Conservation (phyloP, 2,329 filamentous ascomycete species). For the Arthroderma sp. region DNA sequence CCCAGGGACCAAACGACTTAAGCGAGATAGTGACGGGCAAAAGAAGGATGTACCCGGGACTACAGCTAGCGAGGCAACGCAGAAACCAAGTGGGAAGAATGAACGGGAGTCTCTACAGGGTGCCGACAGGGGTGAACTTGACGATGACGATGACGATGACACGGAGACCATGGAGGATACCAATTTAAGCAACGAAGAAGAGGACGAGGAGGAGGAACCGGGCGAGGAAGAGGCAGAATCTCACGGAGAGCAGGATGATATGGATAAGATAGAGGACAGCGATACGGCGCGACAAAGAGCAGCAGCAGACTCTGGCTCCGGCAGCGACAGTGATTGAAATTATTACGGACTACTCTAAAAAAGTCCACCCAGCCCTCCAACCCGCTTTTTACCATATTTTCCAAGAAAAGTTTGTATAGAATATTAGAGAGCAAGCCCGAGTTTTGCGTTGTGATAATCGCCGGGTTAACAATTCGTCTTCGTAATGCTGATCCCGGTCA, state of each 20-base stretch:
- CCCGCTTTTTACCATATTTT: too few species aligned
- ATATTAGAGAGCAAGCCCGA: too few species aligned
- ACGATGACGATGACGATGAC: neutral
- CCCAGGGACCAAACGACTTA: conserved; percentile 16
- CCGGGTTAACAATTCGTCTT: too few species aligned
- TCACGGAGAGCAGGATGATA: conserved; percentile 15
- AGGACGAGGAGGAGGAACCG: conserved; percentile 19
- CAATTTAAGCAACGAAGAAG: conserved; percentile 9
- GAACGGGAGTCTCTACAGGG: neutral
- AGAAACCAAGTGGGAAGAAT: neutral
- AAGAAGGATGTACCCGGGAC: conserved; percentile 10
- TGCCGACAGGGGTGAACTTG: neutral
- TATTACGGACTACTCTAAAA: too few species aligned
- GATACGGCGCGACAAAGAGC: neutral
- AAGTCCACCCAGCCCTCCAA: too few species aligned
- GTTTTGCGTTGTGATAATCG: too few species aligned
- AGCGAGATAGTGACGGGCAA: conserved; percentile 18
- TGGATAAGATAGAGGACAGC: conserved; percentile 4
- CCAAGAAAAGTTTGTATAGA: too few species aligned
- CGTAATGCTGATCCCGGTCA: neutral
- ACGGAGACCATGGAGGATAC: conserved; percentile 4
- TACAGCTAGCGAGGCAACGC: neutral
- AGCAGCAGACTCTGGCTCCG: neutral
- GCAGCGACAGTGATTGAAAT: conserved; percentile 5
- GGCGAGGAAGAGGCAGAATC: conserved; percentile 15